Percentiles rank a stretch among this genome's conserved stretches.
phyloP scores from a whole-genome alignment of 2,329 filamentous ascomycete species.

The Fusarium sp. region DNA sequence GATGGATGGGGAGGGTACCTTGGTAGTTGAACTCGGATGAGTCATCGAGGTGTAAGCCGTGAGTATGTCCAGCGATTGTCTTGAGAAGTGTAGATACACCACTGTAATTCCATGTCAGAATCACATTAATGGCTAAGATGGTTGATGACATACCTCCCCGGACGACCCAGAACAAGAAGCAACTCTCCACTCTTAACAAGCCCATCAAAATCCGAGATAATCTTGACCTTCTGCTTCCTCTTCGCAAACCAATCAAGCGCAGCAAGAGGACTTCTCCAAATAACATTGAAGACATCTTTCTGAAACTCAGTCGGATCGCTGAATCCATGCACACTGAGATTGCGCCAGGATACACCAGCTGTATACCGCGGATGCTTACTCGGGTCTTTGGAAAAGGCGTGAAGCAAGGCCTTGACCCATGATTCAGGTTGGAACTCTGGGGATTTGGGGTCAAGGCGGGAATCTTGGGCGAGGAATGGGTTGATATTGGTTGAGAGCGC shows the following conservation, averaged over 20 bases:
- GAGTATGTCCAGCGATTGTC: constrained; percentile 80
- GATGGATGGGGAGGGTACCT: constrained; percentile 50
- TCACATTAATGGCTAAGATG: background rate
- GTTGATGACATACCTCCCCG: constrained; percentile 26
- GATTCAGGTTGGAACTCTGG: constrained; percentile 22
- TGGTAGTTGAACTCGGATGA: constrained; percentile 82
- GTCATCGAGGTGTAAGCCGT: constrained; percentile 77
- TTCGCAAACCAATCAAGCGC: constrained; percentile 61
- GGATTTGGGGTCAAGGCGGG: constrained; percentile 56
- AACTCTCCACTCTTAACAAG: constrained; percentile 75
- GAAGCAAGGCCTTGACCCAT: constrained; percentile 28
- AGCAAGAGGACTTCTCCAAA: constrained; percentile 56
- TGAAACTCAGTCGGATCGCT: constrained; percentile 75
- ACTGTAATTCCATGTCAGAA: constrained; percentile 45
- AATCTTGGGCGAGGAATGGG: constrained; percentile 49
- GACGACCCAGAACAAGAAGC: constrained; percentile 74
- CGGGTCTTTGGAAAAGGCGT: constrained; percentile 32
- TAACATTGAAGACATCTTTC: constrained; percentile 69
- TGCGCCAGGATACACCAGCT: constrained; percentile 68
- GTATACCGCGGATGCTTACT: constrained; percentile 25
- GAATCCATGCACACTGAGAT: constrained; percentile 73
- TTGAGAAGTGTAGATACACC: constrained; percentile 86
- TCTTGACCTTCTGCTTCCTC: constrained; percentile 68
- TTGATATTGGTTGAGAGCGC: constrained; percentile 31
- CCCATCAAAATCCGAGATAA: constrained; percentile 72